Evolutionary conservation across 352 stramenopile genomes (phyloP), one percentile per base, ranked within the genome.

Genomic region (Phytopythium cucurbitacearum): DNA sequence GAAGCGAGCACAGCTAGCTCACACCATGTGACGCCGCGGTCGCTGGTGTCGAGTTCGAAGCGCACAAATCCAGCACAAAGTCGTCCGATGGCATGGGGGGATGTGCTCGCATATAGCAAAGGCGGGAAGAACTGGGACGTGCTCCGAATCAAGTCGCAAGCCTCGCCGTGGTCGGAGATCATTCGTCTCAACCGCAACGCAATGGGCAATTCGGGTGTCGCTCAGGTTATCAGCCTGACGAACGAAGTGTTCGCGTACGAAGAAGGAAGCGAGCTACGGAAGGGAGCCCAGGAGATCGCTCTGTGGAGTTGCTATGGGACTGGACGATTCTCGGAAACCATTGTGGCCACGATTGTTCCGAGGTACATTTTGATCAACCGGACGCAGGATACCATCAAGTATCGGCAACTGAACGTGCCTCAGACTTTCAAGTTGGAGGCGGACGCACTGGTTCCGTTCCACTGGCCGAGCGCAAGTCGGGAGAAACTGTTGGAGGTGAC

Each of bases 351-450:
- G 10, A 79, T 95, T 40, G 83, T 94, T 10, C 85, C 83, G 41
- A 80, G 83, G 7, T 94, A 95, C 52, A 87, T 95, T 47, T 60
- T 95, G 53, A 94, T 95, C 59, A 95, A 95, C 49, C 80, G 85
- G 48, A 95, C 85, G 11, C 73, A 72, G 35, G 74, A 91, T 38
- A 85, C 79, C 0, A 85, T 95, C 39, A 93, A 92, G 62, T 95
- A 91, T 49, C 83, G 85, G 0, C 85, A 94, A 66, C 62, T 86
- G 28, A 72, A 84, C 58, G 80, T 79, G 10, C 83, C 80, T 34
- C 76, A 88, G 50, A 95, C 85, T 7, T 81, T 87, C 40, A 79
- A 76, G 11, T 42, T 93, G 38, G 72, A 67, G 50, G 60, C 78
- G 1, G 87, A 95, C n/a, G 83, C 91, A 28, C 59, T 95, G 39